Percentiles rank a stretch among this genome's conserved stretches.
Evolutionary conservation across 441 rosid species (phyloP).

Genomic region (Syzygium malaccense): DNA sequence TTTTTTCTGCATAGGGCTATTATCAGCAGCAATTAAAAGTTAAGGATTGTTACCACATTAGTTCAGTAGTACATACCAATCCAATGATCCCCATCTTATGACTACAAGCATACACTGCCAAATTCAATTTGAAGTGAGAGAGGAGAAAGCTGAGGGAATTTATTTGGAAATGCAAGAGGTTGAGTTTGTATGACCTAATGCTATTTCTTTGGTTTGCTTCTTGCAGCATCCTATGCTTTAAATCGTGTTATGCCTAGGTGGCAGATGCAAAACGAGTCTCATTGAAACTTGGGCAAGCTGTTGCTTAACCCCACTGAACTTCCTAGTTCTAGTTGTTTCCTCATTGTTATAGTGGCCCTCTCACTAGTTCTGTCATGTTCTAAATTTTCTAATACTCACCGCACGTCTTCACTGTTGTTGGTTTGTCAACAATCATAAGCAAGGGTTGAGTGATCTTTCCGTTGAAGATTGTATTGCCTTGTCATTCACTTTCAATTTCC

Average conservation of each 20-base stretch:
- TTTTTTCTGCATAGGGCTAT: background rate
- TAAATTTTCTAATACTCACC: background rate
- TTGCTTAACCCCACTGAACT: background rate
- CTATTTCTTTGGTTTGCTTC: background rate
- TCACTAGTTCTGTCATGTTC: background rate
- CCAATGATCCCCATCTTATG: background rate
- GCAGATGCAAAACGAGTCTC: background rate
- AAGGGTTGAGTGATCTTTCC: background rate
- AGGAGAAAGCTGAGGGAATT: background rate
- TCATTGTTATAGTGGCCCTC: background rate
- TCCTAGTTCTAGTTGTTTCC: background rate
- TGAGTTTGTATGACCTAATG: background rate
- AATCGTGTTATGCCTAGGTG: background rate
- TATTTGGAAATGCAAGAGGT: background rate
- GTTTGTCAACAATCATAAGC: background rate
- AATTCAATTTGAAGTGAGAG: background rate
- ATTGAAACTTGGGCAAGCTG: background rate
- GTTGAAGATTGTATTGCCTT: background rate
- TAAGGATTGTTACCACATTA: too few relatives aligned
- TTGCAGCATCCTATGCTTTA: background rate
- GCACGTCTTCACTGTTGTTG: background rate
- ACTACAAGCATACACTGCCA: background rate
- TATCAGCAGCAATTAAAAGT: background rate
- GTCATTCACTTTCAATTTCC: too few relatives aligned
- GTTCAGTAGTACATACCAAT: too few relatives aligned